Percentiles rank a stretch among this genome's conserved stretches.
These are phyloP conservation scores for Marasmius oreades DNA, from an alignment of 1,284 basidiomycete genomes.

Conservation along the genomic window DNA sequence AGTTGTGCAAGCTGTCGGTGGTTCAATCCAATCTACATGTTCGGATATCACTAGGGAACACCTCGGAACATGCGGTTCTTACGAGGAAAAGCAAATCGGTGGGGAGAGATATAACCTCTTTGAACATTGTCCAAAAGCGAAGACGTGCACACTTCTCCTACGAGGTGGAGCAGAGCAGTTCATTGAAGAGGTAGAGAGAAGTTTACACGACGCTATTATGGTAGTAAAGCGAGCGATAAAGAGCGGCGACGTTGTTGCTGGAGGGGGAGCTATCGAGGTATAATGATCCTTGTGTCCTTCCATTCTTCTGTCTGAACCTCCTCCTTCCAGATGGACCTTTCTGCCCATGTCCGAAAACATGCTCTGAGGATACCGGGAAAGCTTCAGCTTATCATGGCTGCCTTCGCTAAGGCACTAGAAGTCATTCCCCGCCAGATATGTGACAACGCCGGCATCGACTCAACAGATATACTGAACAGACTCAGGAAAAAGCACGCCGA, in stretches of 20 bases:
- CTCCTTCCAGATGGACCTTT: slow-evolving; percentile 82
- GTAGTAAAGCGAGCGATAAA: slow-evolving; percentile 97
- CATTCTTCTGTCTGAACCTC: slow-evolving; percentile 5
- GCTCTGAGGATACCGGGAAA: slow-evolving; percentile 95
- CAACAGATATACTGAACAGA: slow-evolving; percentile 96
- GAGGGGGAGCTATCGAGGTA: slow-evolving; percentile 96
- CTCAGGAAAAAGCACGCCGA: slow-evolving; percentile 95
- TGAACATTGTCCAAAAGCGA: slow-evolving; percentile 90
- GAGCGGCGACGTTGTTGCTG: slow-evolving; percentile 95
- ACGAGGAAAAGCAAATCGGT: slow-evolving; percentile 96
- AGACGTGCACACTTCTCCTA: slow-evolving; percentile 95
- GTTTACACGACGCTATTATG: slow-evolving; percentile 99
- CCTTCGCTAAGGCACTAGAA: slow-evolving; percentile 96
- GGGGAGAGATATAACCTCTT: slow-evolving; percentile 98
- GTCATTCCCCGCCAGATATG: slow-evolving; percentile 98
- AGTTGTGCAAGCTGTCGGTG: slow-evolving; percentile 95
- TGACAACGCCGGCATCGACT: slow-evolving; percentile 97
- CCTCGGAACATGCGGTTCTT: slow-evolving; percentile 87
- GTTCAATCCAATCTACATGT: slow-evolving; percentile 92
- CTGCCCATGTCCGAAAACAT: slow-evolving; percentile 87
- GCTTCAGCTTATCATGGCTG: slow-evolving; percentile 91
- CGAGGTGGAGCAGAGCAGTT: slow-evolving; percentile 99
- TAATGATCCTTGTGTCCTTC: slow-evolving; percentile 18
- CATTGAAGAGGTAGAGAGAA: slow-evolving; percentile 97
- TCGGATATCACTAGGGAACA: slow-evolving; percentile 90